Evolutionary conservation across 805 yeast species (phyloP).

Genomic region (Millerozyma acaciae): DNA sequence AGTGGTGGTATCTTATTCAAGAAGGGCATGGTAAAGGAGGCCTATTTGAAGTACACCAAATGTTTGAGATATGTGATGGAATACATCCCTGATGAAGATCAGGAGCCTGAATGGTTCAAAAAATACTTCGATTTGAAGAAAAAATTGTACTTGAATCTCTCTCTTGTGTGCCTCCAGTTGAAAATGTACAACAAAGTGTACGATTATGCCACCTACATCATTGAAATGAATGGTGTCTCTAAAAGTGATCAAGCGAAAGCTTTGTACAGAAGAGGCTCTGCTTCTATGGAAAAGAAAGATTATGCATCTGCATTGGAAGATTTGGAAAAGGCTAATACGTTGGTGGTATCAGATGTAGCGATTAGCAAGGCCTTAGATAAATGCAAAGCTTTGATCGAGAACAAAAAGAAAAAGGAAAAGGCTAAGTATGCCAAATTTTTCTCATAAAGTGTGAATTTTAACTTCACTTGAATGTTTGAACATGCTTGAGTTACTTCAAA

Average conservation of each 20-base stretch:
- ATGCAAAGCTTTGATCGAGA: slow-evolving; percentile 38
- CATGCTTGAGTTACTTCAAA: too few relatives aligned
- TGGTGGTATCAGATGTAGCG: slow-evolving; percentile 47
- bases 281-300: slow-evolving; percentile 41
- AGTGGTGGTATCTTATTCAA: slow-evolving; percentile 64
- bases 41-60: slow-evolving; percentile 61
- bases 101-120: slow-evolving; percentile 48
- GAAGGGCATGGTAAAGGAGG: slow-evolving; percentile 45
- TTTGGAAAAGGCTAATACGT: slow-evolving; percentile 39
- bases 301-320: slow-evolving; percentile 48
- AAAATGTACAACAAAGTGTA: slow-evolving; percentile 46
- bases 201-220: slow-evolving; percentile 51
- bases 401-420: slow-evolving; percentile 47
- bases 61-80: slow-evolving; percentile 68
- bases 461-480: too few relatives aligned
- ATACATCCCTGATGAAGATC: slow-evolving; percentile 64
- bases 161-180: slow-evolving; percentile 50
- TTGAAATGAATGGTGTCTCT: slow-evolving; percentile 44
- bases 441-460: slow-evolving; percentile 4
- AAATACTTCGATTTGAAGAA: slow-evolving; percentile 51
- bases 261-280: slow-evolving; percentile 51
- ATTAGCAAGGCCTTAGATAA: slow-evolving; percentile 42
- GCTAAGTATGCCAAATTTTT: slow-evolving; percentile 64
- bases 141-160: slow-evolving; percentile 56
- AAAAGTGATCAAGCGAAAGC: slow-evolving; percentile 53